A percentile compares a stretch with the other conserved stretches of the same genome.
These are phyloP conservation scores for Hymenochaete sp. DNA, from an alignment of 1,284 basidiomycete species.

Conservation along the genomic window DNA sequence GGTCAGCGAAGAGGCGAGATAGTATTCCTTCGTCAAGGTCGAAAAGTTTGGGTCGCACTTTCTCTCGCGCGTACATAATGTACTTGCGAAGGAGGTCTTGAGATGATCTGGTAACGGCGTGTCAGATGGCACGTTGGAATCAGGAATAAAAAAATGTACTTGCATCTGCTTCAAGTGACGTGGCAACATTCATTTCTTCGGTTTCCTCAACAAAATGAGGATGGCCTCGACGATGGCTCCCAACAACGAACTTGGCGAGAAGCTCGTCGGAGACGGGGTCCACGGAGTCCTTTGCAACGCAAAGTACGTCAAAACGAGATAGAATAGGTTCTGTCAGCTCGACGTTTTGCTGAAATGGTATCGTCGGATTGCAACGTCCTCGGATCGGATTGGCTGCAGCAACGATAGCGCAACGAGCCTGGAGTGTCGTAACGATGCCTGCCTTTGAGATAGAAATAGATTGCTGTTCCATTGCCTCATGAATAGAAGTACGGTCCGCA, in stretches of 20 bases:
- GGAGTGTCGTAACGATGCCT: conserved; percentile 93
- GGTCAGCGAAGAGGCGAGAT: conserved; percentile 89
- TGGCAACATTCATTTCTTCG: conserved; percentile 86
- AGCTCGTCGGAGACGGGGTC: conserved; percentile 97
- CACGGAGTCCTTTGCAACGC: conserved; percentile 95
- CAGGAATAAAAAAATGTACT: too few relatives aligned
- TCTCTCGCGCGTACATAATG: conserved; percentile 97
- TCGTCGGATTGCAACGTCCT: conserved; percentile 93
- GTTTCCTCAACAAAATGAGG: conserved; percentile 82
- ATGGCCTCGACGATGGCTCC: conserved; percentile 90
- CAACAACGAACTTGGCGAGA: conserved; percentile 94
- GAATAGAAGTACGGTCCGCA: conserved; percentile 92
- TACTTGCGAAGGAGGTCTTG: conserved; percentile 98
- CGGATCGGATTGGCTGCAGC: conserved; percentile 97
- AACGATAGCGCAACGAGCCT: conserved; percentile 95
- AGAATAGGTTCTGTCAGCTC: conserved; percentile 98
- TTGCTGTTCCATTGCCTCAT: conserved; percentile 99
- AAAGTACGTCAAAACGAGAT: conserved; percentile 97
- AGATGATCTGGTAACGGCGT: too few relatives aligned
- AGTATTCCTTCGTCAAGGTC: conserved; percentile 96
- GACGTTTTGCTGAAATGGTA: conserved; percentile 97
- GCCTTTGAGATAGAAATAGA: conserved; percentile 99
- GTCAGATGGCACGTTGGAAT: too few relatives aligned
- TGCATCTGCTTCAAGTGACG: conserved; percentile 87
- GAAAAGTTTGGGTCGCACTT: conserved; percentile 85